Evolutionary conservation across 2,329 filamentous ascomycete genomes (phyloP), one percentile per base, ranked within the genome.

Genomic region (Gaeumannomyces tritici): DNA sequence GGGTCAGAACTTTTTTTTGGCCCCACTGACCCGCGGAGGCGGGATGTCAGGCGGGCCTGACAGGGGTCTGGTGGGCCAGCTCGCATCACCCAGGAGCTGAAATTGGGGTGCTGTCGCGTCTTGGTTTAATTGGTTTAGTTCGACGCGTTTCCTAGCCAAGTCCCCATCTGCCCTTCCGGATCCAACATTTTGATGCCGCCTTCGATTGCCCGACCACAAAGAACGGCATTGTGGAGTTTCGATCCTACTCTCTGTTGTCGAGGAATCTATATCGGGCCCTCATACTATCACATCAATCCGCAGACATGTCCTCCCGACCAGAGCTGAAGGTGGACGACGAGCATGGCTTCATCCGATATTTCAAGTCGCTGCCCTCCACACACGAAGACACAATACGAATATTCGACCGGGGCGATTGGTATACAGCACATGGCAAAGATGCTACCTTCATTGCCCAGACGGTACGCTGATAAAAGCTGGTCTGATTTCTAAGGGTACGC

Each of bases 261-360:
- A 4, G 6, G 3, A 55, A 54, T n/a, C 18, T 55, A 11, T 11
- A 13, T 18, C 13, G 21, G 28, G 24, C 21, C 12, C 55, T 57
- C 29, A n/a, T 42, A 21, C 18, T 18, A 61, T n/a, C 26, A 56
- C n/a, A 9, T 5, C 18, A 51, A 51, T 51, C 42, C 42, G 42
- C 42, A 24, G 42, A 65, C 57, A 90, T 90, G 88, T 86, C 86
- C 73, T 89, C 88, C 61, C 79, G 88, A 70, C 88, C 88, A 63
- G 88, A 90, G 72, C 74, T 90, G 60, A 90, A 89, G 83, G 88
- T 88, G 26, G 96, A 99, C 71, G 95, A 99, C 73, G 95, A 99
- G 79, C 87, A 89, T 71, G 92, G 93, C 68, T 99, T 99, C 80
- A 97, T 98, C 77, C 91, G 89, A 69, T 96, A 92, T 78, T 99